These are phyloP conservation scores for Urostyla sp. DNA, from an alignment of 73 alveolate genomes.

Conservation along the genomic window DNA sequence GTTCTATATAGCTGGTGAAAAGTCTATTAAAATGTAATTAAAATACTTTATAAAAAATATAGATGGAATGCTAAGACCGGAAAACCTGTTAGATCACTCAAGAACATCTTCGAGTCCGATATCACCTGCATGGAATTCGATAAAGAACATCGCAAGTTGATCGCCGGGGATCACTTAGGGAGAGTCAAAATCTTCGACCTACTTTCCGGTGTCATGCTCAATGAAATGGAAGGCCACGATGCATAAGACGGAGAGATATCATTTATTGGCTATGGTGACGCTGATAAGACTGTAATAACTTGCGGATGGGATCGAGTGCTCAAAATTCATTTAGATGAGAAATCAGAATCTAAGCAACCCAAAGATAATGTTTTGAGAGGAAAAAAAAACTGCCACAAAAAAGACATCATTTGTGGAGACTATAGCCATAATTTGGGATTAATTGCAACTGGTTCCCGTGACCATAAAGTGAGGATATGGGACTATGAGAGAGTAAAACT, in stretches of 20 bases:
- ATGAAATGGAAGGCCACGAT: slow-evolving; percentile 68
- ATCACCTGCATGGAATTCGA: slow-evolving; percentile 78
- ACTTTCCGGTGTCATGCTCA: slow-evolving; percentile 68
- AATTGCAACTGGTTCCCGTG: slow-evolving; percentile 80
- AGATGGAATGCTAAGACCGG: slow-evolving; percentile 82
- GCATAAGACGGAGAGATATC: slow-evolving; percentile 73
- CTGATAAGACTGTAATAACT: slow-evolving; percentile 68
- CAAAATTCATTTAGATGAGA: slow-evolving; percentile 76
- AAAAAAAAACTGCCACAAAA: slow-evolving; percentile 65
- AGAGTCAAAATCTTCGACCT: slow-evolving; percentile 71
- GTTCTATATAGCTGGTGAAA: slow-evolving; percentile 79
- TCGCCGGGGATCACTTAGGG: slow-evolving; percentile 80
- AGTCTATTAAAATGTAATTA: slow-evolving; percentile 66
- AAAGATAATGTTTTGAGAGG: slow-evolving; percentile 71
- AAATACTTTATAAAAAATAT: too few relatives aligned
- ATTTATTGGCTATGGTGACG: slow-evolving; percentile 72
- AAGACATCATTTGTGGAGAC: slow-evolving; percentile 75
- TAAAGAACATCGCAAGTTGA: slow-evolving; percentile 72
- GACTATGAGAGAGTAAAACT: slow-evolving; percentile 75
- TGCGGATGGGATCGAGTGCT: slow-evolving; percentile 78
- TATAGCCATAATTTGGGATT: slow-evolving; percentile 70
- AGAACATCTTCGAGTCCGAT: slow-evolving; percentile 69
- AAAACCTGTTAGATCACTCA: slow-evolving; percentile 72
- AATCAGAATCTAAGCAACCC: slow-evolving; percentile 58
- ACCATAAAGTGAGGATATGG: slow-evolving; percentile 75